Evolutionary conservation across 2,329 filamentous ascomycete genomes (phyloP).

Genomic region (Xylaria sp.): DNA sequence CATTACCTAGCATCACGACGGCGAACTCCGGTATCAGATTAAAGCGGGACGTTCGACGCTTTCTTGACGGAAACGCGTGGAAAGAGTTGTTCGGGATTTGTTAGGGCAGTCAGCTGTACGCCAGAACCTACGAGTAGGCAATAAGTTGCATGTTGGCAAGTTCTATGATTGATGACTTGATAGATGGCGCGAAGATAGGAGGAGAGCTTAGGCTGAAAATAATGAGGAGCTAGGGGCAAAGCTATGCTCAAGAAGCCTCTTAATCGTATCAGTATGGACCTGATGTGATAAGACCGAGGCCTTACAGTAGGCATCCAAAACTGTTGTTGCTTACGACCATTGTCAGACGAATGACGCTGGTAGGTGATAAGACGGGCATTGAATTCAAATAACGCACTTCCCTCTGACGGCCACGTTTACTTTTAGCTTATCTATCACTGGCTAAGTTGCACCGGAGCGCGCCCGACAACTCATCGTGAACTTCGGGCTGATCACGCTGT

Average conservation of each 20-base stretch:
- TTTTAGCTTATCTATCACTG: background rate
- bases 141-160: background rate
- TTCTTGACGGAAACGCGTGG: background rate
- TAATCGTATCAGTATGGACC: background rate
- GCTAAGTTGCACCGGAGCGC: too few species aligned
- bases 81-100: background rate
- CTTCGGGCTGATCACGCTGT: background rate
- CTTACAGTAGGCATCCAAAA: background rate
- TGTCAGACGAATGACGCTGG: slow-evolving; percentile 13
- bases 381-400: slow-evolving; percentile 17
- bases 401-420: background rate
- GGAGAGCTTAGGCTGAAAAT: background rate
- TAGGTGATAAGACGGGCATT: slow-evolving; percentile 1
- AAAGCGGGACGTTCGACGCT: background rate
- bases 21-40: background rate
- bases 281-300: background rate
- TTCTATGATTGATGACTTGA: background rate
- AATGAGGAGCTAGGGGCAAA: background rate
- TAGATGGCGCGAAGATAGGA: background rate
- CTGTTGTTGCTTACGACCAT: slow-evolving; percentile 6
- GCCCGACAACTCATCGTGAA: background rate
- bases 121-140: background rate
- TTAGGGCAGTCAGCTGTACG: background rate
- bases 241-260: background rate
- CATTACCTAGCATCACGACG: background rate